phyloP scores from a whole-genome alignment of 345 rosid species.

The Eucalyptus curtisii region DNA sequence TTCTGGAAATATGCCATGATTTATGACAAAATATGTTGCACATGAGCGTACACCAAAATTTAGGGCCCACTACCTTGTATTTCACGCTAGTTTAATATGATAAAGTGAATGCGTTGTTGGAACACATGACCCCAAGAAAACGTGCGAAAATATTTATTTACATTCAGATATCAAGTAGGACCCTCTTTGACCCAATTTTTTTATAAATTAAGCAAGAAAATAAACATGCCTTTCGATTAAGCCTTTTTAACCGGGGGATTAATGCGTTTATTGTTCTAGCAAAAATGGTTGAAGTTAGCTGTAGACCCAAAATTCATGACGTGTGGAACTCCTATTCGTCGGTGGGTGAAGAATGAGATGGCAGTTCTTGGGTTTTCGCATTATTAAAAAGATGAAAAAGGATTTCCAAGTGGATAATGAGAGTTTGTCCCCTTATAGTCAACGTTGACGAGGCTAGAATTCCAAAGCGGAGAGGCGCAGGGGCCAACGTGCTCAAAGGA shows the following conservation, averaged over 20 bases:
- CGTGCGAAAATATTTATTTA: neutral
- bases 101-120: neutral
- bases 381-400: neutral
- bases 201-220: neutral
- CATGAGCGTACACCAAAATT: neutral
- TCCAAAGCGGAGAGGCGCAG: neutral
- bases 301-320: neutral
- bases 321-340: neutral
- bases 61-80: neutral
- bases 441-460: neutral
- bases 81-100: neutral
- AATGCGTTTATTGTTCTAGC: neutral
- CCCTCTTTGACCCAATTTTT: neutral
- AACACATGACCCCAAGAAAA: neutral
- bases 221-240: neutral
- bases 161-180: neutral
- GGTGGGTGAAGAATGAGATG: neutral
- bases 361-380: neutral
- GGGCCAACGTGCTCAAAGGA: neutral
- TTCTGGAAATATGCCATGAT: neutral
- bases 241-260: neutral
- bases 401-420: neutral
- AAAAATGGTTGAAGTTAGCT: neutral
- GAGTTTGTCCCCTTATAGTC: neutral
- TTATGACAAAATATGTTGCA: neutral